Evolutionary conservation across 768 basidiomycete species (phyloP), one percentile per base, ranked within the genome.

Genomic region (Suillus americanus): DNA sequence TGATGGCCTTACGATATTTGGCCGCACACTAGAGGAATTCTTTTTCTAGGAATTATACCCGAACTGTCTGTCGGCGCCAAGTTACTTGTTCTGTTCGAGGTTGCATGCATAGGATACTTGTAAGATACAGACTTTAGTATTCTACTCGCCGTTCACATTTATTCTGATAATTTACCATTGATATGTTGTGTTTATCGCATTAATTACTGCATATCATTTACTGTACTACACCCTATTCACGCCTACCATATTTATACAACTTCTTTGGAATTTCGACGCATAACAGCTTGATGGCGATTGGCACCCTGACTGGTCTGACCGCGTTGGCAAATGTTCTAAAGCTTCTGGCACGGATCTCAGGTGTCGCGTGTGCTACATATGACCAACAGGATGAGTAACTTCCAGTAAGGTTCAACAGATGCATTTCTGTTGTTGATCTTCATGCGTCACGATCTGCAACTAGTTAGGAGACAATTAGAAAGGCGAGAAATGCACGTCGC

Each of bases 1-100:
- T 53, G 72, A 75, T 18, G 83, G 80, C 10, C 67, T 85, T 48
- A 65, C 70, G 25, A 77, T 79, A 43, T 78, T 85, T 46, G 82
- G 79, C 2, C 71, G 71, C 46, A 69, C 73, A 33, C 65, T 82
- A 4, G 69, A 70, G 57, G 74, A 78, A 41, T 82, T 81, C 68
- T 82, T 82, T 71, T 56, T 57, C 46, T 74, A 55, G 68, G 9
- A 35, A 20, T 35, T 20, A 35, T 54, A 33, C 18, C 28, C 6
- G 9, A 23, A 37, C n/a, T 56, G 37, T 37, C 23, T 13, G 12
- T 12, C 2, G 25, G 41, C 8, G 23, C 14, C 25, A 20, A 41
- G 25, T 9, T 18, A 6, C 40, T 59, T 41, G 23, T 20, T 28
- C 6, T 6, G 18, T 30, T 59, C 5, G 18, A 20, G 56, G 16